Base-by-base conservation (phyloP, 306 rosid species). In the Quercus alba region DNA sequence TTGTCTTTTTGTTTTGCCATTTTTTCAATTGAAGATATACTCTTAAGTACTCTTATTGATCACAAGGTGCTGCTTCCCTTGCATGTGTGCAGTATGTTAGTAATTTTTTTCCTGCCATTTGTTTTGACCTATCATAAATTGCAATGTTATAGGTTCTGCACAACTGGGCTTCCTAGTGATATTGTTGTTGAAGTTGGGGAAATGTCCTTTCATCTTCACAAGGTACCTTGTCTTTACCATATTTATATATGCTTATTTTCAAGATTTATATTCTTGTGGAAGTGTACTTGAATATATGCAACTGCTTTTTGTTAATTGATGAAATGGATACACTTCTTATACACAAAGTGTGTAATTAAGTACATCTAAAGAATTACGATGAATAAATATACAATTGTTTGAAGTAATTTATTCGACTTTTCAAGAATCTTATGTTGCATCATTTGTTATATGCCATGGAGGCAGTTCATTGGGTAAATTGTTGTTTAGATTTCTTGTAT, bases 191-290 rank as follows among this genome's bases (percentile, higher is more conserved):
- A 96, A 85, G 97, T 93, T 82, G 97, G 88, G 61, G 98, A 93
- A 76, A 96, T 93, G 97, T 90, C 98, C 70, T 96, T 96, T 80
- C 99, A 96, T 85, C 99, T 96, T 69, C 99, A 96, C 87, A 96
- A 96, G 99, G 99, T 91, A 81, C 77, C 23, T 59, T 38, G 26
- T 26, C 5, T 46, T 75, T 28, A 54, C 6, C 49, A 10, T 78
- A 35, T 81, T 79, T 73, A 20, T 38, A 54, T 83, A n/a, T 70
- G 72, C 56, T 11, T 84, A 80, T 23, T 30, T 80, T 77, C 66
- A 70, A 67, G 59, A 19, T 77, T 61, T 55, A 69, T 71, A 31
- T 51, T 20, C 35, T 49, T 25, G 17, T 23, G 15, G 56, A 49
- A 72, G 63, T 70, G 54, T 35, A 64, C 52, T 79, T 66, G 58